phyloP scores from a whole-genome alignment of 345 rosid species.

The Hirschfeldia incana region DNA sequence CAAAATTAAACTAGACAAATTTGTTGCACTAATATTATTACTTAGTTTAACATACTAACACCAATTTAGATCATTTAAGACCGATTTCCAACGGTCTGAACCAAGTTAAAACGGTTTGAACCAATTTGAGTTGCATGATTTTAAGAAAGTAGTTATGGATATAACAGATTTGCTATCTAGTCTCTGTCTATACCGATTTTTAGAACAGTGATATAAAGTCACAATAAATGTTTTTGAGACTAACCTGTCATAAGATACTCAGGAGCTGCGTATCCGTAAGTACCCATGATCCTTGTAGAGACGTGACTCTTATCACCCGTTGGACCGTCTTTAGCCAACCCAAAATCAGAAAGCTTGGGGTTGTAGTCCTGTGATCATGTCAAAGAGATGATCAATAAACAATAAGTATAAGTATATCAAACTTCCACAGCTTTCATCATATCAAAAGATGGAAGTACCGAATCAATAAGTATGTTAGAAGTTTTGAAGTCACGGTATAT shows the following conservation, averaged over 20 bases:
- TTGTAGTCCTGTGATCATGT: slow-evolving; percentile 54
- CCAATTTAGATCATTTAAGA: neutral
- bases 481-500: slow-evolving; percentile 78
- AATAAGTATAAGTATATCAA: neutral
- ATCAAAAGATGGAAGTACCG: slow-evolving; percentile 25
- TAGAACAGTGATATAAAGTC: neutral
- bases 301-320: slow-evolving; percentile 64
- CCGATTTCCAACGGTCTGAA: too few relatives aligned
- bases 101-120: too few relatives aligned
- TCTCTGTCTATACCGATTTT: too few relatives aligned
- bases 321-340: slow-evolving; percentile 78
- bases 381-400: neutral
- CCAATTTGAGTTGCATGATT: neutral
- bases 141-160: neutral
- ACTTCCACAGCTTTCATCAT: slow-evolving; percentile 1
- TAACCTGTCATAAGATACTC: slow-evolving; percentile 66
- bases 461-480: slow-evolving; percentile 65
- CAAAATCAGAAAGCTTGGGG: slow-evolving; percentile 77
- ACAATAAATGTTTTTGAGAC: slow-evolving; percentile 2
- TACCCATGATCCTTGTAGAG: slow-evolving; percentile 71
- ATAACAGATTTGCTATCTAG: neutral
- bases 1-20: neutral
- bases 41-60: too few relatives aligned
- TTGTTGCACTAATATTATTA: neutral
- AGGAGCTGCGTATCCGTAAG: slow-evolving; percentile 75